Evolutionary conservation across 257 asterid genomes (phyloP).

Genomic region (Capsicum baccatum): DNA sequence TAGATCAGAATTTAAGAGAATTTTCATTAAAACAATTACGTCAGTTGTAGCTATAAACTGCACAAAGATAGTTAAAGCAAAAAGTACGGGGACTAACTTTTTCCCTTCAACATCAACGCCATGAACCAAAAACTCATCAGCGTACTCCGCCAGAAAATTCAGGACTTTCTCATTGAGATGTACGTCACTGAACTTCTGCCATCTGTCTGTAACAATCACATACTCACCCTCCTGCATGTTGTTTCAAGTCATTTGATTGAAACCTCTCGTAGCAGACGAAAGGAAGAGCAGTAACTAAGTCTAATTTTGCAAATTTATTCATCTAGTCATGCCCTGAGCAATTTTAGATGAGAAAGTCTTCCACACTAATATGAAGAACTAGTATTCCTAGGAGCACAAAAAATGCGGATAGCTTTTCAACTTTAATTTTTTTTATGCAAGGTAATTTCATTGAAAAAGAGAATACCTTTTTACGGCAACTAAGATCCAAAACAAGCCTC

Average conservation of each 20-base stretch:
- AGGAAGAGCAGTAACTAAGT: slow-evolving; percentile 7
- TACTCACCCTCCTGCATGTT: slow-evolving; percentile 65
- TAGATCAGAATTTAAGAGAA: neutral
- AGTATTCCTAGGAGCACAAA: neutral
- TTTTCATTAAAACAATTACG: neutral
- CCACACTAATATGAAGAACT: neutral
- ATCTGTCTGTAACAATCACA: slow-evolving; percentile 92
- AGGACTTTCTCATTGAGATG: slow-evolving; percentile 70
- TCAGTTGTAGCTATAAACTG: neutral
- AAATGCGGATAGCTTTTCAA: neutral
- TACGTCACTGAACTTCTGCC: slow-evolving; percentile 96
- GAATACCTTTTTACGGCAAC: slow-evolving; percentile 92
- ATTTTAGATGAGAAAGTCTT: neutral
- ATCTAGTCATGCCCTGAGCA: neutral
- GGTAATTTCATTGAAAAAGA: slow-evolving; percentile 29
- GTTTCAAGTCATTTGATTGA: slow-evolving; percentile 33
- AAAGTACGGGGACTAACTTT: slow-evolving; percentile 54
- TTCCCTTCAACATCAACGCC: slow-evolving; percentile 99
- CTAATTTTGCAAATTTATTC: slow-evolving; percentile 3
- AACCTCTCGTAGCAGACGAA: neutral
- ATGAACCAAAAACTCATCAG: slow-evolving; percentile 96
- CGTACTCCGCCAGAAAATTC: slow-evolving; percentile 67
- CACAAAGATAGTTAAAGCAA: slow-evolving; percentile 13
- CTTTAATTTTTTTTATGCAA: neutral
- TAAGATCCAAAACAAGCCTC: slow-evolving; percentile 90